Evolutionary conservation across 1,284 basidiomycete species (phyloP).

Genomic region (Paramarasmius palmivorus): DNA sequence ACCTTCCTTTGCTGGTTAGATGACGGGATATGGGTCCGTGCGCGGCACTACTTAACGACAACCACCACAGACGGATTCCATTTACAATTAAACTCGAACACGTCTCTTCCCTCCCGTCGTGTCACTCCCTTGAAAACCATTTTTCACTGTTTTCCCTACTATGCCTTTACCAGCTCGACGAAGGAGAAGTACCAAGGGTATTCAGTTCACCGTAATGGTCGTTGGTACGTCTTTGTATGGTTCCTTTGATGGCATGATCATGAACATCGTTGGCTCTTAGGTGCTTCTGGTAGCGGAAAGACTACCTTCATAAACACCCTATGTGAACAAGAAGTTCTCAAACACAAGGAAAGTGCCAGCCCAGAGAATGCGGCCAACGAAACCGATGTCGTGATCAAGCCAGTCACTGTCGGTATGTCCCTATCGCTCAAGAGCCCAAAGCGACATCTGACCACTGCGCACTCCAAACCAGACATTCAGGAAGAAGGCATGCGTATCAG

Average conservation of each 20-base stretch:
- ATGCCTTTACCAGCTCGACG: constrained; percentile 54
- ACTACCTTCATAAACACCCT: constrained; percentile 98
- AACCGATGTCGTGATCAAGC: constrained; percentile 88
- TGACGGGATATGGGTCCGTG: too few relatives aligned
- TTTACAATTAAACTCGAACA: too few relatives aligned
- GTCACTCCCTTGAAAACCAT: too few relatives aligned
- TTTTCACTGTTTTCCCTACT: too few relatives aligned
- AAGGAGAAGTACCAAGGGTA: constrained; percentile 90
- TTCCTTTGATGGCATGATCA: not conserved
- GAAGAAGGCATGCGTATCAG: constrained; percentile 97
- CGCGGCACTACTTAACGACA: too few relatives aligned
- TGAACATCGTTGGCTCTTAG: constrained; percentile 38
- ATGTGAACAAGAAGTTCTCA: constrained; percentile 83
- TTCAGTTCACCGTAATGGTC: constrained; percentile 92
- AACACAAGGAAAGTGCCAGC: constrained; percentile 77
- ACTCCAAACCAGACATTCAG: constrained; percentile 74
- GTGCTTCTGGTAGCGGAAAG: constrained; percentile 90
- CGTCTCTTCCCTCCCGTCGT: too few relatives aligned
- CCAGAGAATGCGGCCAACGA: constrained; percentile 86
- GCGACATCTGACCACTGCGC: not conserved
- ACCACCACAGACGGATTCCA: too few relatives aligned
- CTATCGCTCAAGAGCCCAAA: constrained; percentile 29
- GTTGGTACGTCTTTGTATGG: constrained; percentile 63
- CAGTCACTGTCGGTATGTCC: constrained; percentile 78
- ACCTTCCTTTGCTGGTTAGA: too few relatives aligned